A percentile compares a stretch with the other conserved stretches of the same genome.
phyloP scores from a whole-genome alignment of 2,329 filamentous ascomycete genomes.

The Colletotrichum eremochloae region DNA sequence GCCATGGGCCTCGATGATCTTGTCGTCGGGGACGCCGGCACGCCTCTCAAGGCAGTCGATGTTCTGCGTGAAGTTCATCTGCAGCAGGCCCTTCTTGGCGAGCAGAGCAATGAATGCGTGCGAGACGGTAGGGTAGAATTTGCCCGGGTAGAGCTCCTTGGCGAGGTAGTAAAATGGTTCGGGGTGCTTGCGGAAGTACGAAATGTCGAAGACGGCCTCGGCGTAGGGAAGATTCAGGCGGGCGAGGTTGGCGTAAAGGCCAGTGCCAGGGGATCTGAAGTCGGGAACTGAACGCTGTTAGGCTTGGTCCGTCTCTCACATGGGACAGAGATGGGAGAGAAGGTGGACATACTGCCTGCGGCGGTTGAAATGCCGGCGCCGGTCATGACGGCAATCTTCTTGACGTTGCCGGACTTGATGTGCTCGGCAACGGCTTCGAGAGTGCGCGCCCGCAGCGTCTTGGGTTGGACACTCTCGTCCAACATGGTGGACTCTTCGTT shows the following conservation, averaged over 20 bases:
- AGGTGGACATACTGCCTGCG: constrained; percentile 66
- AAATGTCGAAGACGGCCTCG: constrained; percentile 94
- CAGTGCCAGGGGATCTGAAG: constrained; percentile 92
- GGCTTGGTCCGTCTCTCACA: neutral
- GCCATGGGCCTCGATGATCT: constrained; percentile 93
- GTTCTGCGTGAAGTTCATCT: constrained; percentile 96
- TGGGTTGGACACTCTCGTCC: constrained; percentile 73
- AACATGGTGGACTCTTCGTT: constrained; percentile 82
- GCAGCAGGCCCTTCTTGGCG: constrained; percentile 80
- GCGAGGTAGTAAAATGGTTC: constrained; percentile 93
- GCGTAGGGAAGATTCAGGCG: constrained; percentile 88
- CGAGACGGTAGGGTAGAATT: constrained; percentile 88
- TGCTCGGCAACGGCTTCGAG: constrained; percentile 83
- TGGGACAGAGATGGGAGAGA: neutral
- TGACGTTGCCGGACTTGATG: constrained; percentile 77
- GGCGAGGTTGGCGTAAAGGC: constrained; percentile 92
- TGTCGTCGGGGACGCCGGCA: constrained; percentile 84
- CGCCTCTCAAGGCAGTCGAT: constrained; percentile 94
- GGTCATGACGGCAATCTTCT: constrained; percentile 87
- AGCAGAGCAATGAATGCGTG: constrained; percentile 91
- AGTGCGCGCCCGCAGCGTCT: constrained; percentile 76
- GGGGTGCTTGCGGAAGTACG: constrained; percentile 87
- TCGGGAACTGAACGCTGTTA: constrained; percentile 79
- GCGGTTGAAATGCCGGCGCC: constrained; percentile 90
- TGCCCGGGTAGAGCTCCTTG: constrained; percentile 91